Conservation (phyloP, 2,329 filamentous ascomycete species). For the Ilyonectria sp. region DNA sequence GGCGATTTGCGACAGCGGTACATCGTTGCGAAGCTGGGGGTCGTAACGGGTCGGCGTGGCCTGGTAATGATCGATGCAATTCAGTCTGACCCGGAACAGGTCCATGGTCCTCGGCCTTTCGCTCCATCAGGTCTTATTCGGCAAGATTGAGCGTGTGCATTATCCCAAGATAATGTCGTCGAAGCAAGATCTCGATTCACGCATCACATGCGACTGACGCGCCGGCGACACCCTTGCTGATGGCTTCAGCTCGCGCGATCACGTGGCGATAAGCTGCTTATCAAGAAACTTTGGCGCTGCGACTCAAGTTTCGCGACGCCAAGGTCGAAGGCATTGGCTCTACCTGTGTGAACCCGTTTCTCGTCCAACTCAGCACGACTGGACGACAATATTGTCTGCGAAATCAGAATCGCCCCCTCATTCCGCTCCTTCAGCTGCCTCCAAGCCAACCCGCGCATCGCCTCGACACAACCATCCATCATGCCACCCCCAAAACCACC, state of each 20-base stretch:
- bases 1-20: conserved; percentile 70
- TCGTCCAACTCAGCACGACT: neutral
- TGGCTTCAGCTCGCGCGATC: conserved; percentile 29
- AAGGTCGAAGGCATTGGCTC: neutral
- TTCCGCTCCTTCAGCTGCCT: no score
- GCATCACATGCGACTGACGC: conserved; percentile 13
- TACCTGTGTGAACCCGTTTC: neutral
- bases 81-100: conserved; percentile 89
- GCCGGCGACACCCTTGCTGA: conserved; percentile 8
- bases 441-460: neutral
- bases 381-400: no score
- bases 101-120: conserved; percentile 60
- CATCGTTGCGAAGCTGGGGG: conserved; percentile 79
- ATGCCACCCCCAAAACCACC: conserved; percentile 49
- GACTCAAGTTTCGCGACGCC: neutral
- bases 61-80: conserved; percentile 97
- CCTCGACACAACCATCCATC: neutral
- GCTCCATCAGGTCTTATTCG: conserved; percentile 39
- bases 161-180: neutral
- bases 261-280: conserved; percentile 44
- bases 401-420: neutral
- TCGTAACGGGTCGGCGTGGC: conserved; percentile 84
- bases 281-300: conserved; percentile 17
- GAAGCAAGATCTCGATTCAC: neutral
- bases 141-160: neutral